Conservation (phyloP, 2,329 filamentous ascomycete species). For the Daldinia eschscholtzii region DNA sequence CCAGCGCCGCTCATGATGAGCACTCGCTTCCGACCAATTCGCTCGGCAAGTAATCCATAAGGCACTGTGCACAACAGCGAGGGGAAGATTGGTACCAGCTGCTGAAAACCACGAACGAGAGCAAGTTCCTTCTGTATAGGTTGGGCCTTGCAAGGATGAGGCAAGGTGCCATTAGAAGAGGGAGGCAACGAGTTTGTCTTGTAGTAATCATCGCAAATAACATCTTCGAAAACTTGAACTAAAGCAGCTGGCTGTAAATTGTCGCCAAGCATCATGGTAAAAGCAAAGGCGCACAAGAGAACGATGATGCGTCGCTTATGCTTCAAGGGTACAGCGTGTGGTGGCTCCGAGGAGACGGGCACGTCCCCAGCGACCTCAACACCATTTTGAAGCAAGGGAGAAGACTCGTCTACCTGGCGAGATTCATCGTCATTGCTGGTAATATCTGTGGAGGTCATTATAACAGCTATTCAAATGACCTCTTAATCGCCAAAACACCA, state of each 20-base stretch:
- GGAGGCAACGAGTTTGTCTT: conserved; percentile 4
- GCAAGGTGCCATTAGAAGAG: background rate
- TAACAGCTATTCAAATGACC: background rate
- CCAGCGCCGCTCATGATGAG: conserved; percentile 7
- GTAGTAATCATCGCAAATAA: conserved; percentile 5
- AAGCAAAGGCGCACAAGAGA: background rate
- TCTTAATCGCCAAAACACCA: background rate
- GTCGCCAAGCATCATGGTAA: conserved; percentile 7
- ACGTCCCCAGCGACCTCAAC: background rate
- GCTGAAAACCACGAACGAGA: conserved; percentile 7
- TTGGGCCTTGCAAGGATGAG: conserved; percentile 1
- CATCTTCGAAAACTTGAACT: conserved; percentile 2
- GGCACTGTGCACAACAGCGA: background rate
- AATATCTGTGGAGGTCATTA: background rate
- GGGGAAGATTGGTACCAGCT: background rate
- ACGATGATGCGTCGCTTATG: background rate
- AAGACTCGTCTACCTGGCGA: background rate
- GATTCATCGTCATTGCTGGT: background rate
- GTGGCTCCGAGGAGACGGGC: background rate
- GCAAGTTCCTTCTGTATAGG: conserved; percentile 9
- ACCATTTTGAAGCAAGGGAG: background rate
- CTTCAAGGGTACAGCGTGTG: background rate
- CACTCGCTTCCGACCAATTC: background rate
- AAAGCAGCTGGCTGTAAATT: conserved; percentile 3
- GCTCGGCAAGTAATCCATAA: conserved; percentile 1